These are phyloP conservation scores for Pholiota adiposa DNA, from an alignment of 1,284 basidiomycete species.

Conservation along the genomic window DNA sequence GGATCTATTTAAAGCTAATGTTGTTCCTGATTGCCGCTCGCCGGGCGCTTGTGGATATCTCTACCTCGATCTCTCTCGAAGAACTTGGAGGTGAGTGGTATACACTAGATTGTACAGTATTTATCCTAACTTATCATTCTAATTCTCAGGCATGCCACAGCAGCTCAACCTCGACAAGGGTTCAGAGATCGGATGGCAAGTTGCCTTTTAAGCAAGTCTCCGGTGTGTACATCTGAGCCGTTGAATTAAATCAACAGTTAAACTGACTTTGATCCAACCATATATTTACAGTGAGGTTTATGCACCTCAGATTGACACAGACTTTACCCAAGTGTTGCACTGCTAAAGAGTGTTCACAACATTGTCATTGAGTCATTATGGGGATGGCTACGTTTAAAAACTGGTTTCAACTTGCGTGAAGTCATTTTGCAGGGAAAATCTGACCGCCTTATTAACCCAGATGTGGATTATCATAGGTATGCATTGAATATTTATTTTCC, in stretches of 20 bases:
- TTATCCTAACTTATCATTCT: too few relatives aligned
- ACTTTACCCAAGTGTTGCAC: conserved; percentile 22
- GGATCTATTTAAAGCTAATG: too few relatives aligned
- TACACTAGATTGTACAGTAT: too few relatives aligned
- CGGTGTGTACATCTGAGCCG: conserved; percentile 23
- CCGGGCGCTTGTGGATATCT: too few relatives aligned
- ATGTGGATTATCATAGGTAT: conserved; percentile 19
- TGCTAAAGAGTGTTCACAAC: conserved; percentile 33
- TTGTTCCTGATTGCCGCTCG: too few relatives aligned
- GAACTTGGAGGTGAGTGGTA: too few relatives aligned
- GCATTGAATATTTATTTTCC: background rate
- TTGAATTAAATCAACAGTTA: background rate
- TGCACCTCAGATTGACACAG: conserved; percentile 26
- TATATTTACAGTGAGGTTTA: background rate
- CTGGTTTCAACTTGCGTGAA: conserved; percentile 21
- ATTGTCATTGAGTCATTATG: conserved; percentile 34
- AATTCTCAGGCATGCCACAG: too few relatives aligned
- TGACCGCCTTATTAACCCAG: conserved; percentile 19
- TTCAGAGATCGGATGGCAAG: too few relatives aligned
- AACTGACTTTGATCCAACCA: too few relatives aligned
- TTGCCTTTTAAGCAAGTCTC: conserved; percentile 27
- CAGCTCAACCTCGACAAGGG: too few relatives aligned
- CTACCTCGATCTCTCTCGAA: too few relatives aligned
- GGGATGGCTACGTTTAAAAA: conserved; percentile 26
- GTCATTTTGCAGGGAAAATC: conserved; percentile 21